Base-by-base conservation (phyloP, 306 rosid species). In the Inga oerstediana region DNA sequence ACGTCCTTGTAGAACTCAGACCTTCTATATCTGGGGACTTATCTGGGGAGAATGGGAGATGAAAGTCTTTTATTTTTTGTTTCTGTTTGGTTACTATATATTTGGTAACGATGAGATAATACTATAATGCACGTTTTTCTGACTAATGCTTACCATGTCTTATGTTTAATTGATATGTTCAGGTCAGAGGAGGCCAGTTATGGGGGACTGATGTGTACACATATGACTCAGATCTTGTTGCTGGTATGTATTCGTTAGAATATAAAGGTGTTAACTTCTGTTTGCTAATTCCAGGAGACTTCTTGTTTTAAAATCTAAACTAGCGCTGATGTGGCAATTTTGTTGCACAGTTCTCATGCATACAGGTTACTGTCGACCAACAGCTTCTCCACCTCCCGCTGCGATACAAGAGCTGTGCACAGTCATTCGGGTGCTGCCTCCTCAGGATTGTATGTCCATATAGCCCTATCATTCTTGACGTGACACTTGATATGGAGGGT, bases 191-290 rank as follows among this genome's bases (percentile, higher is more conserved):
- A 83, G 98, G 93, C 88, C 98, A 93, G 81, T 89, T 95, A 32
- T 95, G 99, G 99, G 99, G 99, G 34, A 95, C 98, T 64, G 99
- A 95, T 90, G 91, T 95, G 70, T 95, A 95, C 86, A 95, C 98
- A 17, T 92, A 91, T 74, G 99, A 95, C 87, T 93, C 98, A 24
- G 99, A 95, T 90, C 98, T 95, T 82, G 98, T 95, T 75, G 99
- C 99, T 75, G 99, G 99, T 95, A 81, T 79, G 88, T 85, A 72
- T 72, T 79, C 45, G 75, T 77, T 62, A 44, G 11, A 71, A 64
- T 32, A 41, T n/a, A 27, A 19, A 34, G 34, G 17, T 37, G 54
- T 62, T 30, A 27, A 54, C n/a, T 77, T 77, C 72, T 51, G 71
- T 68, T 85, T 81, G 74, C 81, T 61, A 70, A 49, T 68, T 68